Evolutionary conservation across 768 basidiomycete species (phyloP), one percentile per base, ranked within the genome.

Genomic region (Trametes cingulata): DNA sequence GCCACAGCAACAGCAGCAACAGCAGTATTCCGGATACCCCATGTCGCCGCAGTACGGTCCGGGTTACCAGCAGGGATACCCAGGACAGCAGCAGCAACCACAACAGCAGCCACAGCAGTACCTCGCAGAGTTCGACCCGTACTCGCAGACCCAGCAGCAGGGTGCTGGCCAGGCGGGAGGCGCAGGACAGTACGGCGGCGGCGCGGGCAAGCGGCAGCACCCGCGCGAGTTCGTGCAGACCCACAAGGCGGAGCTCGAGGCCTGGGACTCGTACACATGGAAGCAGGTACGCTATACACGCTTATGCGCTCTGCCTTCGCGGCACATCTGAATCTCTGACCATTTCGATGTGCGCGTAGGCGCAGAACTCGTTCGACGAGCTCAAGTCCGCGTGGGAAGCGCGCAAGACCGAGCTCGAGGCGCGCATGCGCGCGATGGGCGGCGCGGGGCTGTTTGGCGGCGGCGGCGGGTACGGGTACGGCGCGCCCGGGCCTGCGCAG

Each of bases 201-300:
- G 74, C 2, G 79, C 63, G 0, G 68, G 73, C 3, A 73, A 79
- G 8, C 74, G 80, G 24, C 77, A 74, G 24, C 91, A 93, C 65
- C 91, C 91, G 0, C 82, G 88, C 40, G 83, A 89, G 45, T 83
- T 79, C 63, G 83, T 92, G 55, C 84, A 83, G 45, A 71, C 73
- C 2, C 82, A 91, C 71, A 91, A 91, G 64, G 68, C 76, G 0
- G 83, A 85, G 69, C 77, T 93, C 25, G 91, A 91, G 64, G 74
- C 80, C 7, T 91, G 90, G 90, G 86, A 91, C 65, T 37, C 72
- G 7, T 83, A 81, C 57, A 74, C 86, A 13, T 91, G 90, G 90
- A 90, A 86, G 71, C 87, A 89, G 73, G 67, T 70, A 37, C n/a
- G 65, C 45, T 17, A 1, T 25, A 19, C 40, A 20, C 17, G 27